Base-by-base conservation (phyloP, 805 yeast species). In the Jamesozyma gamospora region DNA sequence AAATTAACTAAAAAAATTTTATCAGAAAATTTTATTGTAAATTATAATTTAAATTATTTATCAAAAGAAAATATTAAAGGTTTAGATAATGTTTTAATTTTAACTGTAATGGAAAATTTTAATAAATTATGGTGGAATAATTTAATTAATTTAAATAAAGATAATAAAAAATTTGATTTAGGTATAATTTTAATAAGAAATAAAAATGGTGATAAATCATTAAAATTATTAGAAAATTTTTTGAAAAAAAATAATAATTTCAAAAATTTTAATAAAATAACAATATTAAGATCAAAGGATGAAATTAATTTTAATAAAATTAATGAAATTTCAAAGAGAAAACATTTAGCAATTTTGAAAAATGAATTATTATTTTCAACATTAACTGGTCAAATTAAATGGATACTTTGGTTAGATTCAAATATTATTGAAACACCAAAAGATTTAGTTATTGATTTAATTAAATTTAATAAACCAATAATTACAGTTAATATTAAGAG, bases 401-500 rank as follows among this genome's bases (percentile, higher is more conserved):
- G 96, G 96, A 81, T 87, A n/a, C 66, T 88, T 36, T 88, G 97
- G 96, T 66, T 90, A 47, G 96, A 88, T 60, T 76, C 92, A 1
- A 96, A 87, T 58, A 77, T 88, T 29, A 71, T 85, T 28, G 96
- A 88, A 61, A 74, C 94, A 4, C 94, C 95, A 13, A 62, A 71
- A n/a, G 74, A 84, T 7, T 64, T 88, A 52, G 71, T 88, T 45
- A 92, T 88, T 64, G 96, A 88, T 55, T 60, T 88, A 68, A 76
- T 85, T 14, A 52, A 68, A 11, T 94, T 84, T 58, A 75, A 86
- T 58, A 83, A 81, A 58, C 86, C 94, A 4, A 80, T 88, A 12
- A 60, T 88, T 15, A 79, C 87, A 2, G 95, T 96, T 27, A 90
- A 90, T 62, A 88, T 94, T 50, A 85, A 75, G 63, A 96, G 86